Evolutionary conservation across 495 filamentous ascomycete species (phyloP).

Genomic region (Penicillium goetzii): DNA sequence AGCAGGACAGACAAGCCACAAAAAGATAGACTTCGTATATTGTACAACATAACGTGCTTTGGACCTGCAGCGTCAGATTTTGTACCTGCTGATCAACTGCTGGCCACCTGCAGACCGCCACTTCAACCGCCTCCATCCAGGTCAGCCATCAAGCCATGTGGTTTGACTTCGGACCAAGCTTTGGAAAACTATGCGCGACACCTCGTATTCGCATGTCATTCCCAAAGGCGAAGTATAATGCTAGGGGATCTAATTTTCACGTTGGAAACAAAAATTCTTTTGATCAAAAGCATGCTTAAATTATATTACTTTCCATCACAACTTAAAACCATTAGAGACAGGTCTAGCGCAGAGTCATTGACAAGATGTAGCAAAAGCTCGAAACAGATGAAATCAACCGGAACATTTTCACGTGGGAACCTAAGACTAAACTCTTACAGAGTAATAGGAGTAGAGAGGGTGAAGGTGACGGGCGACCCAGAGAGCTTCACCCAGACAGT

Average conservation of each 20-base stretch:
- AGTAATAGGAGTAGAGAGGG: conserved; percentile 50
- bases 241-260: neutral
- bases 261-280: neutral
- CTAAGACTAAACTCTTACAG: conserved; percentile 11
- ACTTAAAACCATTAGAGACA: conserved; percentile 3
- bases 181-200: neutral
- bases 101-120: neutral
- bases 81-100: neutral
- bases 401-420: neutral
- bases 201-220: neutral
- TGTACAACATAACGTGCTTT: neutral
- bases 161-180: neutral
- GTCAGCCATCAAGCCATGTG: neutral
- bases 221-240: neutral
- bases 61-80: conserved; percentile 3
- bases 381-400: conserved; percentile 1
- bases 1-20: neutral
- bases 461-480: conserved; percentile 56
- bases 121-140: neutral
- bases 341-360: neutral
- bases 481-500: conserved; percentile 62
- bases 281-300: neutral
- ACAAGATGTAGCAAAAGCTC: neutral
- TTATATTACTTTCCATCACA: conserved; percentile 5
- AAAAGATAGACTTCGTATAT: neutral